Percentiles rank a stretch among this genome's conserved stretches.
phyloP scores from a whole-genome alignment of 306 rosid genomes.

The Senna tora region DNA sequence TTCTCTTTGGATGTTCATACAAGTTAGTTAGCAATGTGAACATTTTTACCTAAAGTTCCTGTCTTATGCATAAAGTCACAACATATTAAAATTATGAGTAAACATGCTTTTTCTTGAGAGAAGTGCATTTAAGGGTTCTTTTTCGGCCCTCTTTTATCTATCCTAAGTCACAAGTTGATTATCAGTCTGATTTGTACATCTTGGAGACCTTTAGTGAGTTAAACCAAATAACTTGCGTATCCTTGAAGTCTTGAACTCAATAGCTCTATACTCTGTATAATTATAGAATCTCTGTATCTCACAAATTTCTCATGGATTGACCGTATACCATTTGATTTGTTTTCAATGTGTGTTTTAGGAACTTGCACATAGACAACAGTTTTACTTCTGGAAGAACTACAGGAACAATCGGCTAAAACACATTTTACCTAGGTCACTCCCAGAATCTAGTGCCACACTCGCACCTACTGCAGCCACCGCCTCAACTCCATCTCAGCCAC shows the following conservation, averaged over 20 bases:
- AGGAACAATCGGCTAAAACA: conserved; percentile 90
- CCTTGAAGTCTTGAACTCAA: conserved; percentile 18
- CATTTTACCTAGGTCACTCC: conserved; percentile 80
- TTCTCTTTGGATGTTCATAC: neutral
- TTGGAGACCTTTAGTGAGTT: neutral
- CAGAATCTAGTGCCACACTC: conserved; percentile 60
- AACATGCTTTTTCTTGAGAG: neutral
- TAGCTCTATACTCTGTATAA: neutral
- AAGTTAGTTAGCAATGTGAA: neutral
- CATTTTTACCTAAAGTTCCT: neutral
- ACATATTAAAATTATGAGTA: neutral
- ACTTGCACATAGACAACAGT: conserved; percentile 93
- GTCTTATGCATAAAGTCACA: neutral
- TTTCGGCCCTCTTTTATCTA: neutral
- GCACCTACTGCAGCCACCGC: conserved; percentile 59
- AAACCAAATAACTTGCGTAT: conserved; percentile 18
- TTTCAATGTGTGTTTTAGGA: conserved; percentile 55
- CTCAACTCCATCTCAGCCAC: conserved; percentile 57
- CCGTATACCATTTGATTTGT: conserved; percentile 13
- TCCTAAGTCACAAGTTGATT: conserved; percentile 1
- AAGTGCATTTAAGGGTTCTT: neutral
- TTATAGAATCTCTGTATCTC: conserved; percentile 15
- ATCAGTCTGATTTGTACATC: neutral
- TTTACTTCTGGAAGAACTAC: conserved; percentile 97
- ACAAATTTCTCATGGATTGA: conserved; percentile 20